These are phyloP conservation scores for Neurospora cerealis DNA, from an alignment of 495 filamentous ascomycete species.

Conservation along the genomic window DNA sequence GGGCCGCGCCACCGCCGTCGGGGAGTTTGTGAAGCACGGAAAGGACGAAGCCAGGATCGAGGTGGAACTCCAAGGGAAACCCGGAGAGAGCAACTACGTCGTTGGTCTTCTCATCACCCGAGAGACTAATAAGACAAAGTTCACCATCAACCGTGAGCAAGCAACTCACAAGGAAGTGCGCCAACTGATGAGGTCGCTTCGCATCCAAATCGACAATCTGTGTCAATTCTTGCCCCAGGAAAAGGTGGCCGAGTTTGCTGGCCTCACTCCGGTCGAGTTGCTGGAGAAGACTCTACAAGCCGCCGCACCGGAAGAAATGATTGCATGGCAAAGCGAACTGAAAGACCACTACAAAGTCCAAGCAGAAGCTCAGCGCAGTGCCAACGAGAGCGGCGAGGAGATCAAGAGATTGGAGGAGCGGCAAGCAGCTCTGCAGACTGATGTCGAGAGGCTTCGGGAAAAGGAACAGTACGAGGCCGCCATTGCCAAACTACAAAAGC, in stretches of 20 bases:
- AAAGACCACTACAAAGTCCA: constrained; percentile 61
- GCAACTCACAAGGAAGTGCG: constrained; percentile 49
- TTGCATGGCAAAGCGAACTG: constrained; percentile 64
- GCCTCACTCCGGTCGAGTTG: constrained; percentile 73
- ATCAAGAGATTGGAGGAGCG: constrained; percentile 58
- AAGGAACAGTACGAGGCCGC: constrained; percentile 55
- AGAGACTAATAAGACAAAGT: constrained; percentile 65
- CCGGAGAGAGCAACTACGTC: constrained; percentile 51
- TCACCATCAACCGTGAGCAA: constrained; percentile 55
- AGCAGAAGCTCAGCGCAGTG: constrained; percentile 49
- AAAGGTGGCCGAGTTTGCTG: constrained; percentile 89
- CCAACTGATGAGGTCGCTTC: constrained; percentile 53
- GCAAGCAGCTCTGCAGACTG: constrained; percentile 67
- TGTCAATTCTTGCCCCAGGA: constrained; percentile 98
- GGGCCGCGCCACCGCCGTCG: constrained; percentile 74
- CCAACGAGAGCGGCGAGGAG: constrained; percentile 48
- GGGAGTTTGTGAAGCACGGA: constrained; percentile 92
- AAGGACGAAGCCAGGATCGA: constrained; percentile 69
- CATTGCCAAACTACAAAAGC: constrained; percentile 55
- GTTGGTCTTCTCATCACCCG: constrained; percentile 66
- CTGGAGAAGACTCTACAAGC: constrained; percentile 78
- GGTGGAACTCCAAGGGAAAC: constrained; percentile 66
- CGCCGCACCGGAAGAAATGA: constrained; percentile 70
- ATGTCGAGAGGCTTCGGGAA: constrained; percentile 75
- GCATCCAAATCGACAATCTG: constrained; percentile 93